Evolutionary conservation across 2,329 filamentous ascomycete genomes (phyloP), one percentile per base, ranked within the genome.

Genomic region (Clarireedia sp.): DNA sequence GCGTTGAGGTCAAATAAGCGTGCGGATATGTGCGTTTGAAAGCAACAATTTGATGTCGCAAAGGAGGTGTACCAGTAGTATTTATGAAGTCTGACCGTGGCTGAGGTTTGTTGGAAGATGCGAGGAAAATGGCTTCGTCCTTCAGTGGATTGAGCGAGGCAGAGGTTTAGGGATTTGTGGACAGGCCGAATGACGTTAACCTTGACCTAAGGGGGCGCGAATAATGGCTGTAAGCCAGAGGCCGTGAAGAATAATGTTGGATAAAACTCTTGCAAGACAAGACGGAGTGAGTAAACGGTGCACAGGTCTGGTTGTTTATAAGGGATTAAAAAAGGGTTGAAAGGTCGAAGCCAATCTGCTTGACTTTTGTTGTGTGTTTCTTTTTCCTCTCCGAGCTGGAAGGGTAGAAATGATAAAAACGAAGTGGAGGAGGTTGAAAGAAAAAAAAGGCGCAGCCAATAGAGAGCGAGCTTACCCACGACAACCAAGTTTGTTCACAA

Each of bases 1-100:
- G 69, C 65, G 66, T 54, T 53, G 9, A 50, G 14, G 38, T 41
- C 24, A 36, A 48, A 48, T 17, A 10, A 7, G 45, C 21, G 26
- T 48, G 16, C 29, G 7, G 45, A 29, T 16, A 4, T 48, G 29
- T 6, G 43, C 43, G 9, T 19, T 9, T 46, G 23, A 21, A 33
- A 33, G 14, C 19, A 48, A 48, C 12, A 29, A 48, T 19, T 36
- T 10, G 24, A 36, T 48, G 24, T 26, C 44, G 24, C 19, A 26
- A 24, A 21, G 21, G 21, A 54, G 24, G 19, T 9, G 44, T 33
- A 33, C 29, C 12, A 26, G 33, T 23, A 9, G 51, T 41, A 48
- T 48, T 48, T 41, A 19, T 41, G 49, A 38, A 48, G 14, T 23
- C 3, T 33, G 17, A 40, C 38, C 5, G 51, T 49, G 37, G 45